phyloP scores from a whole-genome alignment of 371 early-diverging fungal species.

The Syncephalastrum racemosum region DNA sequence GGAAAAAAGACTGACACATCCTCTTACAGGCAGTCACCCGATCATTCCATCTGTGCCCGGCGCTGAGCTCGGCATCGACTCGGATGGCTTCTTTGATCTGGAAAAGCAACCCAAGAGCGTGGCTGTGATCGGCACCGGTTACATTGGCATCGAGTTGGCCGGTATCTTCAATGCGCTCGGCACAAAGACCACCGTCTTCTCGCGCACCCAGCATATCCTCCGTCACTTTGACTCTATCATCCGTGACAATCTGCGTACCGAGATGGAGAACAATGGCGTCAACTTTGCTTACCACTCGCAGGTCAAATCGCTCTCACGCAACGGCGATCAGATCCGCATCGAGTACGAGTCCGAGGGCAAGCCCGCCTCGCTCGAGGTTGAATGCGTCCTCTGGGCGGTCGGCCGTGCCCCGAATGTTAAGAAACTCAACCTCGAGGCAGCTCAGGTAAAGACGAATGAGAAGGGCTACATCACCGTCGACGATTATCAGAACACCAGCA shows the following conservation, averaged over 20 bases:
- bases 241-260: slow-evolving; percentile 72
- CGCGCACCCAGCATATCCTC: slow-evolving; percentile 81
- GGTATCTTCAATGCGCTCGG: slow-evolving; percentile 90
- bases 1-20: background rate
- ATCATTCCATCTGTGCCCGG: slow-evolving; percentile 75
- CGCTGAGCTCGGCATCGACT: slow-evolving; percentile 83
- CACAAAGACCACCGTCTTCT: slow-evolving; percentile 78
- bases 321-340: slow-evolving; percentile 32
- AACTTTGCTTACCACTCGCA: slow-evolving; percentile 68
- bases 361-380: slow-evolving; percentile 50
- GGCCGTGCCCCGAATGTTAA: slow-evolving; percentile 84
- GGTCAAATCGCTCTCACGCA: slow-evolving; percentile 42
- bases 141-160: slow-evolving; percentile 95
- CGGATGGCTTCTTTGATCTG: slow-evolving; percentile 95
- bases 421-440: slow-evolving; percentile 66
- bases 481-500: slow-evolving; percentile 84
- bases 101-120: slow-evolving; percentile 88
- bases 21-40: slow-evolving; percentile 58
- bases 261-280: slow-evolving; percentile 70
- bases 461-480: slow-evolving; percentile 77
- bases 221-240: slow-evolving; percentile 88
- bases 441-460: slow-evolving; percentile 61
- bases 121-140: slow-evolving; percentile 80
- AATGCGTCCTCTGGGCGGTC: slow-evolving; percentile 82
- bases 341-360: slow-evolving; percentile 40